Evolutionary conservation across 805 yeast species (phyloP).

Genomic region (Metschnikowia drakensbergensis): DNA sequence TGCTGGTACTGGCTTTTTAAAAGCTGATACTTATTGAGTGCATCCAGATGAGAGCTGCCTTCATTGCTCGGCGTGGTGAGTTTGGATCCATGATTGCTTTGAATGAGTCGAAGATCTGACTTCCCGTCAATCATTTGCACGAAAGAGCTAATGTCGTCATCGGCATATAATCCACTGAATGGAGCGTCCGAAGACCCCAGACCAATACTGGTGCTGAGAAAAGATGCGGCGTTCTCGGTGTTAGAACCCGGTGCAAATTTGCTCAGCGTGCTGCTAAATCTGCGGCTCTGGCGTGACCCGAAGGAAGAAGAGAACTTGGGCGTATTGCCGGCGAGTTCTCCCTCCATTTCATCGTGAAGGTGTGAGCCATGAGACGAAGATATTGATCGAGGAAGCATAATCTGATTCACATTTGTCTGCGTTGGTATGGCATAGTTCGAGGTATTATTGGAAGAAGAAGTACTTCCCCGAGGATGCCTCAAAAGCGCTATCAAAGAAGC

Average conservation of each 20-base stretch:
- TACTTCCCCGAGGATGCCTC: constrained; percentile 47
- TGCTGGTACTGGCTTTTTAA: constrained; percentile 52
- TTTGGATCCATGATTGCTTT: constrained; percentile 16
- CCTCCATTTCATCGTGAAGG: constrained; percentile 26
- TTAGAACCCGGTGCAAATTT: constrained; percentile 17
- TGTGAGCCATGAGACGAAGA: constrained; percentile 40
- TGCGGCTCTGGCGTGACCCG: constrained; percentile 58
- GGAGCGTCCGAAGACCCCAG: constrained; percentile 35
- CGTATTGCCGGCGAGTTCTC: constrained; percentile 34
- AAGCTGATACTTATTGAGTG: constrained; percentile 48
- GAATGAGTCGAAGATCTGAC: constrained; percentile 43
- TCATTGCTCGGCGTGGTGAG: constrained; percentile 17
- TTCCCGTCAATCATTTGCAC: constrained; percentile 67
- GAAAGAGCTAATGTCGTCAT: constrained; percentile 65
- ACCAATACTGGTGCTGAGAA: constrained; percentile 34
- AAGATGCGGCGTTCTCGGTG: constrained; percentile 19
- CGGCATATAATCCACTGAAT: constrained; percentile 44
- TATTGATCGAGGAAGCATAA: constrained; percentile 31
- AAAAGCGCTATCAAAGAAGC: constrained; percentile 52
- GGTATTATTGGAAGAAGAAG: constrained; percentile 33
- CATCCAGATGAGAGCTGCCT: constrained; percentile 34
- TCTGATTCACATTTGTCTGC: constrained; percentile 22
- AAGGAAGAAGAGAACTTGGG: constrained; percentile 71
- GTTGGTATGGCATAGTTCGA: constrained; percentile 17
- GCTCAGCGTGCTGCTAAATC: constrained; percentile 36